Evolutionary conservation across 257 asterid genomes (phyloP), one percentile per base, ranked within the genome.

Genomic region (Primulina tabacum): DNA sequence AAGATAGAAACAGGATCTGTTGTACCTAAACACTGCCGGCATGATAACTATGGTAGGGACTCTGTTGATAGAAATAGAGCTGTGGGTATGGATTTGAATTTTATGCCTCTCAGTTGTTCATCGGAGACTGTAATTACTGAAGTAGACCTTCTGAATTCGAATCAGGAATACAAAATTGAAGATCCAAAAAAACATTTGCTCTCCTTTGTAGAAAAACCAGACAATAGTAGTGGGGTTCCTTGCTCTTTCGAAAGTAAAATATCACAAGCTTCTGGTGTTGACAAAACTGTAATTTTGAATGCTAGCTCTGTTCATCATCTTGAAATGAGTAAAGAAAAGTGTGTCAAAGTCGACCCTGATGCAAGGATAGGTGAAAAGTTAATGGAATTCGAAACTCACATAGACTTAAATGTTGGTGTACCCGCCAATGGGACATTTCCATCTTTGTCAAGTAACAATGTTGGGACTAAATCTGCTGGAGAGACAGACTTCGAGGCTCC

Each of bases 401-500:
- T 83, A 8, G 74, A 79, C 79, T 76, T 79, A 71, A 71, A 81
- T 38, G 47, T 26, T 18, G 60, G 43, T 7, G 34, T 63, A 35
- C 71, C 7, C 29, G 24, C 16, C 32, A 86, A 82, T 24, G 78
- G 81, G 67, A 67, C 74, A 60, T 60, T 65, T 37, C 65, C 62
- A 50, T 66, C 68, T 62, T 40, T 30, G 16, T 30, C 73, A 21
- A 56, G 29, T 20, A 57, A 64, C 30, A 29, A 52, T 38, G 55
- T 18, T 53, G 64, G 50, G 65, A 59, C 8, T 29, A 67, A 67
- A 71, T 34, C 74, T 40, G 71, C 73, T 14, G 64, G 50, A 17
- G 76, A 56, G 57, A 38, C 61, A n/a, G 87, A 76, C 75, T 43
- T 88, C 73, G 77, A 75, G 74, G 87, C 85, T 16, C 86, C 88